Evolutionary conservation across 75 land plant genomes (phyloP).

Genomic region (Isoetes taiwanensis): DNA sequence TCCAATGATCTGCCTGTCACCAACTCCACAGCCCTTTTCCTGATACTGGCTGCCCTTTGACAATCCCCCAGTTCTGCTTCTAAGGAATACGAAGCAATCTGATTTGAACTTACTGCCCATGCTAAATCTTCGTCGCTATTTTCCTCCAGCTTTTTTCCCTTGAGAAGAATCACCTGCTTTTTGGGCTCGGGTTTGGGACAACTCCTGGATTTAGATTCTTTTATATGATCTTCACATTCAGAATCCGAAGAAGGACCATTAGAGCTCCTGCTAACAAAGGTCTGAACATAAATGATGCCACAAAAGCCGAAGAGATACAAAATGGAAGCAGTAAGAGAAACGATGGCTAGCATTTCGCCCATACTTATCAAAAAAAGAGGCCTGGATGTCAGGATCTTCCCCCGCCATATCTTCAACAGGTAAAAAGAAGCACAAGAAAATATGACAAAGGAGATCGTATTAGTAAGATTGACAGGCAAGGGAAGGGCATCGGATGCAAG

Average conservation of each 20-base stretch:
- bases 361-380: neutral
- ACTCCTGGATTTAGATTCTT: no score
- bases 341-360: neutral
- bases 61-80: constrained; percentile 57
- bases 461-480: constrained; percentile 7
- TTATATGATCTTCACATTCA: no score
- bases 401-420: constrained; percentile 5
- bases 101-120: constrained; percentile 34
- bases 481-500: constrained; percentile 12
- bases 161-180: neutral
- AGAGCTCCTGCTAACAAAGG: neutral
- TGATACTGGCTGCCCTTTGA: constrained; percentile 36
- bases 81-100: constrained; percentile 37
- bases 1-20: constrained; percentile 36
- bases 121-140: constrained; percentile 29
- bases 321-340: neutral
- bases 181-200: no score
- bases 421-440: constrained; percentile 7
- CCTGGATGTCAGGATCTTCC: constrained; percentile 1
- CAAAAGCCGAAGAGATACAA: neutral
- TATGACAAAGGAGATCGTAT: constrained; percentile 4
- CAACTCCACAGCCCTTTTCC: constrained; percentile 40
- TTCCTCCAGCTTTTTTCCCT: neutral
- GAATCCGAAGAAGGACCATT: no score
- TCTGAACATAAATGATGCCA: constrained; percentile 4